phyloP scores from a whole-genome alignment of 2,329 filamentous ascomycete species.

The Arthrobotrys megalospora region DNA sequence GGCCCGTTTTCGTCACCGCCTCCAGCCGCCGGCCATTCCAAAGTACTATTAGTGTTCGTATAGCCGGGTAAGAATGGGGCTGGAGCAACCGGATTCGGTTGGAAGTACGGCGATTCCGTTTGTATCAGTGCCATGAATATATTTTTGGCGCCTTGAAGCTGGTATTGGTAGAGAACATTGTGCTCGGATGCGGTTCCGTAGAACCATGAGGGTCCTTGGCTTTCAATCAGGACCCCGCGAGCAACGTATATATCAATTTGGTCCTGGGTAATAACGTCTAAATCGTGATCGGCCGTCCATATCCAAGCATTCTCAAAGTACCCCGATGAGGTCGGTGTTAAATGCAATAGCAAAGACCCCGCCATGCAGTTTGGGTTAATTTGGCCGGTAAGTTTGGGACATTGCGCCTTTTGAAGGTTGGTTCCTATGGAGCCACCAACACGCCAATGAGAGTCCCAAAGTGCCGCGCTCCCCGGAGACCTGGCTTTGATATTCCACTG shows the following conservation, averaged over 20 bases:
- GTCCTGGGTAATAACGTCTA: constrained; percentile 65
- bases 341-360: background rate
- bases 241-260: constrained; percentile 66
- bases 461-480: too few relatives aligned
- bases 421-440: too few relatives aligned
- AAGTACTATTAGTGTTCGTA: too few relatives aligned
- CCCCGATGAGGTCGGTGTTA: background rate
- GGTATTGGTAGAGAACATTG: constrained; percentile 71
- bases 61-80: too few relatives aligned
- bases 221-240: constrained; percentile 67
- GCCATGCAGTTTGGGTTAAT: background rate
- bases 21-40: too few relatives aligned
- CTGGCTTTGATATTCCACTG: too few relatives aligned
- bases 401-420: too few relatives aligned
- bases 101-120: constrained; percentile 71
- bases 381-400: too few relatives aligned
- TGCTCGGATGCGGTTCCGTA: constrained; percentile 72
- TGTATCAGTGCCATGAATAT: constrained; percentile 71
- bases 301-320: constrained; percentile 68
- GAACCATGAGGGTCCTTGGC: constrained; percentile 65
- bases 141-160: constrained; percentile 70
- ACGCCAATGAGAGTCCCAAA: too few relatives aligned
- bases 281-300: constrained; percentile 70
- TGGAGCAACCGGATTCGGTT: constrained; percentile 60
- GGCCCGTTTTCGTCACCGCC: too few relatives aligned